Percentiles rank a stretch among this genome's conserved stretches.
phyloP scores from a whole-genome alignment of 495 filamentous ascomycete species.

The Neurospora sp. region DNA sequence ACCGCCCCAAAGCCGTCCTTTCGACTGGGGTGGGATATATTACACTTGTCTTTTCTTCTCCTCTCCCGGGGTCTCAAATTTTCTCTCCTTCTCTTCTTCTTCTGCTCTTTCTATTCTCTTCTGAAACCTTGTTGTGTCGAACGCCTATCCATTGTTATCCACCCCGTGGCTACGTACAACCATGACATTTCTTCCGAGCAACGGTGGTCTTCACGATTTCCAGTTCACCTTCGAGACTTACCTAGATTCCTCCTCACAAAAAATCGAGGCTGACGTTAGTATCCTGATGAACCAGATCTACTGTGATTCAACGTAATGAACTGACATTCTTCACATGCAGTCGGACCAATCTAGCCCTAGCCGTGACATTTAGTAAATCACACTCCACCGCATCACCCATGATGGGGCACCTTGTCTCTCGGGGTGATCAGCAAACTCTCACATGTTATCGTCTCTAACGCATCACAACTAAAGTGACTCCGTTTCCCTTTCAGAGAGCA shows the following conservation, averaged over 20 bases:
- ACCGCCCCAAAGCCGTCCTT: neutral
- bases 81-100: neutral
- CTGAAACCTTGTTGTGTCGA: neutral
- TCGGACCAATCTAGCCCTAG: neutral
- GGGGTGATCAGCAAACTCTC: neutral
- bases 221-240: conserved; percentile 28
- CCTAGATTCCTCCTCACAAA: conserved; percentile 11
- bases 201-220: conserved; percentile 10
- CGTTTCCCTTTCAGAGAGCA: conserved; percentile 27
- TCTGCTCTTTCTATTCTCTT: neutral
- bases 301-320: neutral
- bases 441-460: neutral
- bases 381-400: neutral
- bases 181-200: conserved; percentile 1
- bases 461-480: conserved; percentile 17
- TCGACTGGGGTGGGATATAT: neutral
- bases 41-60: neutral
- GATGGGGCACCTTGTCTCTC: neutral
- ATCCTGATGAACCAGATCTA: neutral
- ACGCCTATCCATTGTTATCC: neutral
- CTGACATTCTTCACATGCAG: neutral
- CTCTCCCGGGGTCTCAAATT: neutral
- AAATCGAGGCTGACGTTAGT: conserved; percentile 25
- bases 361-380: conserved; percentile 10
- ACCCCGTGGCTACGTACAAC: neutral